Evolutionary conservation across 2,329 filamentous ascomycete genomes (phyloP).

Genomic region (Nigrograna mackinnonii): DNA sequence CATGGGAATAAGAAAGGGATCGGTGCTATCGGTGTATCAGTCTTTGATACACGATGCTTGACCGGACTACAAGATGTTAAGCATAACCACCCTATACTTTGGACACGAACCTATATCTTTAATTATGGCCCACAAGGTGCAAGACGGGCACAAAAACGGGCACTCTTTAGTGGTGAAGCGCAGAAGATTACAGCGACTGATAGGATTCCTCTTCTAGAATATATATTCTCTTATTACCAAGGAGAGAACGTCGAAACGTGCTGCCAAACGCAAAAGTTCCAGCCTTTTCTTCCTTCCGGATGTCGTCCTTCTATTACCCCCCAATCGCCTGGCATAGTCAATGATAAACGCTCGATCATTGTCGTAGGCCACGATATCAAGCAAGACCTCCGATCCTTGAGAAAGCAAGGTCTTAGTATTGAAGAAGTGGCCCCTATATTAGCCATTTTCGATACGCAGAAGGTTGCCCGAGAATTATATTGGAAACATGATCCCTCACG

Average conservation of each 20-base stretch:
- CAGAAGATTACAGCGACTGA: slow-evolving; percentile 6
- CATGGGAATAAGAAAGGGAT: slow-evolving; percentile 9
- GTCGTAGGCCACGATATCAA: slow-evolving; percentile 5
- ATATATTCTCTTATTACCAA: slow-evolving; percentile 8
- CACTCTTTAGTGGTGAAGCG: slow-evolving; percentile 8
- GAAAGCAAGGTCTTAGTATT: slow-evolving; percentile 5
- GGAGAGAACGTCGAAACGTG: slow-evolving; percentile 6
- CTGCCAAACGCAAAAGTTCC: slow-evolving; percentile 7
- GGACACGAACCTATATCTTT: slow-evolving; percentile 10
- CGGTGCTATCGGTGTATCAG: slow-evolving; percentile 8
- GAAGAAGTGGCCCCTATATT: slow-evolving; percentile 3
- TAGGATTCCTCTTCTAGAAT: slow-evolving; percentile 4
- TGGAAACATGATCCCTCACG: slow-evolving; percentile 7
- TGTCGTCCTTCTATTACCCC: slow-evolving; percentile 1
- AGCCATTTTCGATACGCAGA: slow-evolving; percentile 11
- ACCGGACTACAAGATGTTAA: not conserved
- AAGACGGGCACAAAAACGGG: slow-evolving; percentile 4
- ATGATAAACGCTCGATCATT: slow-evolving; percentile 5
- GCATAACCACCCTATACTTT: slow-evolving; percentile 5
- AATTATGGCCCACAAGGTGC: slow-evolving; percentile 6
- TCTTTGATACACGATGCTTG: slow-evolving; percentile 9
- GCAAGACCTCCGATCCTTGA: slow-evolving; percentile 3
- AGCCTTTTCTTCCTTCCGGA: slow-evolving; percentile 2
- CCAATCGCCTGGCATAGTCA: not conserved
- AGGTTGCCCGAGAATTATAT: slow-evolving; percentile 9